A percentile compares a stretch with the other conserved stretches of the same genome.
These are phyloP conservation scores for Hanseniaspora clermontiae DNA, from an alignment of 805 yeast species.

Conservation along the genomic window DNA sequence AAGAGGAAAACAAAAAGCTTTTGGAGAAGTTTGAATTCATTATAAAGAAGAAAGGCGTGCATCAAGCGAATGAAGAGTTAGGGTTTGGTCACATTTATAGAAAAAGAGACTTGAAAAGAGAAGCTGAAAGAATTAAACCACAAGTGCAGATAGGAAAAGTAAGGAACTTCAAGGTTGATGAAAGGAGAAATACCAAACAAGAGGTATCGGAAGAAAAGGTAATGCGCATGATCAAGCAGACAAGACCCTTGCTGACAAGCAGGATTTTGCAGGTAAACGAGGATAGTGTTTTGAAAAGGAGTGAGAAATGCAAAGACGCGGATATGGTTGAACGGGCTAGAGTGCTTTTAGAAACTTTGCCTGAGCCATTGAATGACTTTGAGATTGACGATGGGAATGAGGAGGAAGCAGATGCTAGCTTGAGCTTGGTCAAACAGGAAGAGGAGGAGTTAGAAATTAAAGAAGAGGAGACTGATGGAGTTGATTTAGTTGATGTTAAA, in stretches of 20 bases:
- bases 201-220: neutral
- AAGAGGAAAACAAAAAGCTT: slow-evolving; percentile 24
- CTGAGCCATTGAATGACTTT: slow-evolving; percentile 37
- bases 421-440: neutral
- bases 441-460: neutral
- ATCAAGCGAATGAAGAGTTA: slow-evolving; percentile 3
- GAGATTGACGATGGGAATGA: slow-evolving; percentile 26
- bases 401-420: neutral
- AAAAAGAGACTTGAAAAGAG: slow-evolving; percentile 3
- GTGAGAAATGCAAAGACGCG: neutral
- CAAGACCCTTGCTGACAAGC: slow-evolving; percentile 7
- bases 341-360: slow-evolving; percentile 26
- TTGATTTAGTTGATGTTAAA: neutral
- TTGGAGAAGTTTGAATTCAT: slow-evolving; percentile 14
- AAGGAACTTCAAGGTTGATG: neutral
- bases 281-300: neutral
- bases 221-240: slow-evolving; percentile 7
- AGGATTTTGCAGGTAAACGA: neutral
- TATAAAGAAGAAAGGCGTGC: neutral
- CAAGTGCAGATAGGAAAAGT: slow-evolving; percentile 5
- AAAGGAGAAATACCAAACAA: neutral
- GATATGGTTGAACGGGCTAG: neutral
- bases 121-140: slow-evolving; percentile 15
- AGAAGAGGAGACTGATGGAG: neutral
- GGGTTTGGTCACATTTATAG: slow-evolving; percentile 5